These are phyloP conservation scores for Barnettozyma pratensis DNA, from an alignment of 805 yeast species.

Conservation along the genomic window DNA sequence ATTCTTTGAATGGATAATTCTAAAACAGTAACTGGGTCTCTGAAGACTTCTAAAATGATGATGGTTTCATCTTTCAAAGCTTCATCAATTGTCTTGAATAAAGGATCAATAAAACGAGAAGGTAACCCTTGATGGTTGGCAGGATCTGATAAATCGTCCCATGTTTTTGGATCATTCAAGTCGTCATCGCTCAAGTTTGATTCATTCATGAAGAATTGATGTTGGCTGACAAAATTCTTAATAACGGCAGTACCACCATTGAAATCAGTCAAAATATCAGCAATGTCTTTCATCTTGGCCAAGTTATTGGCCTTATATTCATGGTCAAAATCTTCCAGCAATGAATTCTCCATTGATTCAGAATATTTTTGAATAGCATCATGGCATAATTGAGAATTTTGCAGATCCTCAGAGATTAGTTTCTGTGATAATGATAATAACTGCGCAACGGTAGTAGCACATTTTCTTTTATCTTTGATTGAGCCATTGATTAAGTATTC, in stretches of 20 bases:
- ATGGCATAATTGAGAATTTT: slow-evolving; percentile 34
- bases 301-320: slow-evolving; percentile 70
- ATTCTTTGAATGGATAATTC: slow-evolving; percentile 68
- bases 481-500: slow-evolving; percentile 50
- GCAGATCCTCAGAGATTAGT: slow-evolving; percentile 49
- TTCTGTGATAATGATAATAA: slow-evolving; percentile 60
- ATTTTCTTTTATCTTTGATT: slow-evolving; percentile 50
- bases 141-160: slow-evolving; percentile 62
- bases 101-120: slow-evolving; percentile 45
- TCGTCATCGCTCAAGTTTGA: slow-evolving; percentile 19
- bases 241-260: slow-evolving; percentile 84
- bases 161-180: slow-evolving; percentile 41
- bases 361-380: slow-evolving; percentile 60
- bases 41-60: slow-evolving; percentile 69
- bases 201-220: slow-evolving; percentile 53
- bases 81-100: slow-evolving; percentile 51
- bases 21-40: slow-evolving; percentile 58
- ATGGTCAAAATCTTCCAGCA: slow-evolving; percentile 64
- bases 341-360: slow-evolving; percentile 65
- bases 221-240: slow-evolving; percentile 75
- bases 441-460: slow-evolving; percentile 67
- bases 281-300: slow-evolving; percentile 67
- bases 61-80: slow-evolving; percentile 69
- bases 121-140: slow-evolving; percentile 40
- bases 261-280: slow-evolving; percentile 69